Base-by-base conservation (phyloP, 768 basidiomycete genomes). In the Wakefieldia striispora region DNA sequence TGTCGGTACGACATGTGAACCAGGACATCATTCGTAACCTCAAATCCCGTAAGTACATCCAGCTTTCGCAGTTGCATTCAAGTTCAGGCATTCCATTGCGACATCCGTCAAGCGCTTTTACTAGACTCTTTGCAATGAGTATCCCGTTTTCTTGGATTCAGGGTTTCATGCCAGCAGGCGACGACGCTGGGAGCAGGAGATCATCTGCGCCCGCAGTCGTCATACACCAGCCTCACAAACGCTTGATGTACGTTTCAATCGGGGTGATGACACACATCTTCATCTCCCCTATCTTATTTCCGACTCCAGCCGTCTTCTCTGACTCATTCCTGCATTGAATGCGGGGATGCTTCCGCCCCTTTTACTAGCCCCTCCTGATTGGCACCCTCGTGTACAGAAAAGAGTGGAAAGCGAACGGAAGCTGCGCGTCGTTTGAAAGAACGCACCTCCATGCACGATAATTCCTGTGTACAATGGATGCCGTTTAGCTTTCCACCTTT, bases 281-380 rank as follows among this genome's bases (percentile, higher is more conserved):
- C 33, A 33, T 33, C 33, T 17, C 14, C 27, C n/a, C 19, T 17
- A 41, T 40, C 27, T 44, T 46, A 48, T 54, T 44, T 45, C 34
- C 20, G n/a, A 33, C 42, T 6, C 21, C 3, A 35, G 24, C 27
- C 6, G 11, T 14, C 42, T 31, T 26, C 20, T 31, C 29, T n/a
- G 35, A 34, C n/a, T 27, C 38, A 34, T 14, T 24, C 38, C 19
- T 26, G 21, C 47, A 26, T 24, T 17, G 26, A 43, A 51, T 50
- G 19, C 23, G 41, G 24, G 10, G 17, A 14, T 33, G 24, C 16
- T 41, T 14, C 13, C 16, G 26, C 50, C 21, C 44, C 34, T 43
- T 53, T 54, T 41, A 40, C 36, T 34, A 26, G 17, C 6, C 26
- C 47, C 50, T 46, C 46, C 40, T 40, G 58, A 59, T 53, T 44